Percentiles rank a stretch among this genome's conserved stretches.
Conservation (phyloP, 441 rosid genomes). For the Arabidopsis lyrata region DNA sequence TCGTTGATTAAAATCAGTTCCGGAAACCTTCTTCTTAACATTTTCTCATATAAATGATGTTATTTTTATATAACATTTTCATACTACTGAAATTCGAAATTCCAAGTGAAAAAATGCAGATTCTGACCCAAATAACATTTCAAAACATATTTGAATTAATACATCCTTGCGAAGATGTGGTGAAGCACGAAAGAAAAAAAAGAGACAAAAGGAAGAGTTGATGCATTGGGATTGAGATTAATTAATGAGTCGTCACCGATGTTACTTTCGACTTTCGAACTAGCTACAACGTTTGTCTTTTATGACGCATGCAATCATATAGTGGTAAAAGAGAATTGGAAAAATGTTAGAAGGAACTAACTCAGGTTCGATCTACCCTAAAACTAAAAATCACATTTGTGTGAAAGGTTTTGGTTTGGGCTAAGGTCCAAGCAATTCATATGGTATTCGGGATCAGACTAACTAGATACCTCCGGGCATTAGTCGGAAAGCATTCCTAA, state of each 20-base stretch:
- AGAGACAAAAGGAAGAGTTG: conserved; percentile 26
- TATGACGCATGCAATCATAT: too few species aligned
- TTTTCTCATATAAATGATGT: background rate
- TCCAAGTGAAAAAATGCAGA: background rate
- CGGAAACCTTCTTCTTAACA: background rate
- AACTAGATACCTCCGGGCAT: too few species aligned
- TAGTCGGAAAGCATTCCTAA: too few species aligned
- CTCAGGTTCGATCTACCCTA: too few species aligned
- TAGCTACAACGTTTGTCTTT: too few species aligned
- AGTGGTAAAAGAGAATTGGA: too few species aligned
- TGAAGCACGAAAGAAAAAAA: background rate
- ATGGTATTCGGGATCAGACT: too few species aligned
- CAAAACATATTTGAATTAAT: background rate
- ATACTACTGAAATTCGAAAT: background rate
- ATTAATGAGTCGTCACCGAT: conserved; percentile 12
- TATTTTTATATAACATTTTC: background rate
- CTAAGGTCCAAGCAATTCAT: too few species aligned
- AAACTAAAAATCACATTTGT: too few species aligned
- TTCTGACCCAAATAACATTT: background rate
- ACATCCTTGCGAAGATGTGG: conserved; percentile 4
- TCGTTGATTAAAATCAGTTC: background rate
- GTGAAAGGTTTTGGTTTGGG: too few species aligned
- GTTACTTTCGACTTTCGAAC: background rate
- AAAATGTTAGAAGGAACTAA: too few species aligned
- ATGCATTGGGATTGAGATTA: conserved; percentile 26